Percentiles rank a stretch among this genome's conserved stretches.
These are phyloP conservation scores for Phytophthora hybrid DNA, from an alignment of 352 stramenopile genomes.

Conservation along the genomic window DNA sequence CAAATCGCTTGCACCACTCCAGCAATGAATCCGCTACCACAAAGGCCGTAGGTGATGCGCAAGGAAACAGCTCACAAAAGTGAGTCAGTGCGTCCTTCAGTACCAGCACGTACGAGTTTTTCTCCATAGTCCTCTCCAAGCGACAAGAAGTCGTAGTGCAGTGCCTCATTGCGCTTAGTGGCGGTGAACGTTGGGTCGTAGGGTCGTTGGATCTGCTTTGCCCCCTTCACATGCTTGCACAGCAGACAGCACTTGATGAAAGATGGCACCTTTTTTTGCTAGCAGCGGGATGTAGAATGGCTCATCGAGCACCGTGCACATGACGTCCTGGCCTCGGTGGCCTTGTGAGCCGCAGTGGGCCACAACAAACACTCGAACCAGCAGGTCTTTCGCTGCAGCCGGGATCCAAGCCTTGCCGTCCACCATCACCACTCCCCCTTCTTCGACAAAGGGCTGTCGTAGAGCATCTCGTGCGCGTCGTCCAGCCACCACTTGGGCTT, in stretches of 20 bases:
- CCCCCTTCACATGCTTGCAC: conserved; percentile 5
- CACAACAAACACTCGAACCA: conserved; percentile 19
- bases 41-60: neutral
- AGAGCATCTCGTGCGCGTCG: neutral
- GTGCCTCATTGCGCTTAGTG: neutral
- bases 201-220: neutral
- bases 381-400: neutral
- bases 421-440: neutral
- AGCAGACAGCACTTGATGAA: neutral
- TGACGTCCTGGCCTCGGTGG: conserved; percentile 18
- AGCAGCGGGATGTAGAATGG: conserved; percentile 5
- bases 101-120: conserved; percentile 4
- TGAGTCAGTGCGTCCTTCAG: conserved; percentile 21
- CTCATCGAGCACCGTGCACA: neutral
- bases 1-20: conserved; percentile 4
- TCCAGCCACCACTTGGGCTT: neutral
- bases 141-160: neutral
- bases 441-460: neutral
- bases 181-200: neutral
- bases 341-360: conserved; percentile 14
- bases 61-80: conserved; percentile 10
- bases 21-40: conserved; percentile 9
- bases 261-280: neutral
- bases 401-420: neutral
- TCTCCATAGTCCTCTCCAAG: neutral